These are phyloP conservation scores for Globisporangium nagaii DNA, from an alignment of 352 stramenopile species.

Conservation along the genomic window DNA sequence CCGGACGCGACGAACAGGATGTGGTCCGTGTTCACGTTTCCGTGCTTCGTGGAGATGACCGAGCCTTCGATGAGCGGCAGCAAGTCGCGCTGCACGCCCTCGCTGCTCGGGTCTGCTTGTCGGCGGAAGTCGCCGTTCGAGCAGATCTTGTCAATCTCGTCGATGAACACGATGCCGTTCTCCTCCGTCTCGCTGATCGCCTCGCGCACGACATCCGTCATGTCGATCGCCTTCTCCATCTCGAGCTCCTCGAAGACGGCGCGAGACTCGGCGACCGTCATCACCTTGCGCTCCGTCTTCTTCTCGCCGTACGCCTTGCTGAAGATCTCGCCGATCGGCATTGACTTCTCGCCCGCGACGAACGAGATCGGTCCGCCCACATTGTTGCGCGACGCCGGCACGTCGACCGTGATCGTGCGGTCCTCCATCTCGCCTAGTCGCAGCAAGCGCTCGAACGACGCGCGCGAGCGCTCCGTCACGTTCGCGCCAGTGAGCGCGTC, in stretches of 20 bases:
- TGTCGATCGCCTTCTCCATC: conserved; percentile 92
- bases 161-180: conserved; percentile 99
- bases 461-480: conserved; percentile 65
- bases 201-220: conserved; percentile 83
- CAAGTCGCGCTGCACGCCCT: conserved; percentile 98
- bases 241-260: conserved; percentile 95
- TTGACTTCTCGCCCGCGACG: conserved; percentile 62
- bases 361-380: conserved; percentile 60
- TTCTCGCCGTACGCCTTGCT: conserved; percentile 73
- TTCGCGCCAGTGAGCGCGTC: conserved; percentile 92
- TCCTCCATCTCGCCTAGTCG: conserved; percentile 76
- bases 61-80: conserved; percentile 98
- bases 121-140: conserved; percentile 91
- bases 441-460: conserved; percentile 93
- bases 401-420: conserved; percentile 72
- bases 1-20: conserved; percentile 98
- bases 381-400: conserved; percentile 49
- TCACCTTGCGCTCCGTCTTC: conserved; percentile 89
- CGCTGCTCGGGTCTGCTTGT: conserved; percentile 94
- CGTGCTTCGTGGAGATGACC: conserved; percentile 97
- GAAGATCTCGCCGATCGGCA: conserved; percentile 66
- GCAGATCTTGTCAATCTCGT: conserved; percentile 99
- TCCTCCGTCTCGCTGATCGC: conserved; percentile 94
- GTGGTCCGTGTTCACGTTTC: conserved; percentile 99
- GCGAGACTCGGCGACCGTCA: conserved; percentile 93